Evolutionary conservation across 2,329 filamentous ascomycete species (phyloP).

Genomic region (Huntiella decipiens): DNA sequence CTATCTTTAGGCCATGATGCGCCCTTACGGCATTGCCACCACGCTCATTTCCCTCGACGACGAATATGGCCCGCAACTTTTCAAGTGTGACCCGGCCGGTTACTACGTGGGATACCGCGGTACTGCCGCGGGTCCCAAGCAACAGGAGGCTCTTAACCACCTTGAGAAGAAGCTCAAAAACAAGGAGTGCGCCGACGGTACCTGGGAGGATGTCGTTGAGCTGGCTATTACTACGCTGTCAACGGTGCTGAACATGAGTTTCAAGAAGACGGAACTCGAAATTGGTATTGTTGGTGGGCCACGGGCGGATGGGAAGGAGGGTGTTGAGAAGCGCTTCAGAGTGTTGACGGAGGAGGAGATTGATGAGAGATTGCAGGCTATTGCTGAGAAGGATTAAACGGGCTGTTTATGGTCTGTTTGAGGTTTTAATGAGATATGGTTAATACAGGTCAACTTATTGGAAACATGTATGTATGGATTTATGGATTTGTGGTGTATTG

Average conservation of each 20-base stretch:
- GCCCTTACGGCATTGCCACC: constrained; percentile 84
- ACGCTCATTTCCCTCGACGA: constrained; percentile 88
- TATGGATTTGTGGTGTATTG: neutral
- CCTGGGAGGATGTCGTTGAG: constrained; percentile 95
- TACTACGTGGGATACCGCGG: constrained; percentile 99
- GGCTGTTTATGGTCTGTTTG: constrained; percentile 1
- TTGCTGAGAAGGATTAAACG: constrained; percentile 88
- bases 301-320: constrained; percentile 62
- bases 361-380: constrained; percentile 91
- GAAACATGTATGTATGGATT: neutral
- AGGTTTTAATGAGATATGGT: constrained; percentile 11
- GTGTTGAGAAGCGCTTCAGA: constrained; percentile 62
- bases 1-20: constrained; percentile 64
- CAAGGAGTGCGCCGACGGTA: constrained; percentile 83
- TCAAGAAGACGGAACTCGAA: constrained; percentile 98
- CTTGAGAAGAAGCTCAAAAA: constrained; percentile 99
- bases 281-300: constrained; percentile 92
- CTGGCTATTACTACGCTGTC: constrained; percentile 87
- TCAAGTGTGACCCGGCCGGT: constrained; percentile 94
- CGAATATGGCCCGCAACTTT: constrained; percentile 83
- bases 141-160: constrained; percentile 96
- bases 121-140: constrained; percentile 90
- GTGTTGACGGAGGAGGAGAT: constrained; percentile 93
- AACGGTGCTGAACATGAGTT: constrained; percentile 94
- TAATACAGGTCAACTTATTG: neutral